Evolutionary conservation across 768 basidiomycete genomes (phyloP).

Genomic region (Termitomyces sp.): DNA sequence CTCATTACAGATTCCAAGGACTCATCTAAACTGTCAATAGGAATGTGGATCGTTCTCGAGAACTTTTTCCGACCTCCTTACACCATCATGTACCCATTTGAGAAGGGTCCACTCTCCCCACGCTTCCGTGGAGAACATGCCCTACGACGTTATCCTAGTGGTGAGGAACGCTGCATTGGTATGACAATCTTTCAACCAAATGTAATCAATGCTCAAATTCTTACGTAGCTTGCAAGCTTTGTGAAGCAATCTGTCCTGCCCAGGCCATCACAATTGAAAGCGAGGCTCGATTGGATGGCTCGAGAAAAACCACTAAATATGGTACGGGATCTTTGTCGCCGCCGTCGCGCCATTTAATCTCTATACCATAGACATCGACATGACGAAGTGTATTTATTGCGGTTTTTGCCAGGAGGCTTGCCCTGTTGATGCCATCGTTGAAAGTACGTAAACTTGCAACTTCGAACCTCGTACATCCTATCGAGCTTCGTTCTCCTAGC

Average conservation of each 20-base stretch:
- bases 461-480: background rate
- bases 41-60: conserved; percentile 96
- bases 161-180: conserved; percentile 99
- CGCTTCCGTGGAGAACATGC: conserved; percentile 99
- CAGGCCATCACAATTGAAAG: conserved; percentile 99
- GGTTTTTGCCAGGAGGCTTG: conserved; percentile 99
- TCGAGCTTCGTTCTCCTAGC: conserved; percentile 37
- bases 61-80: conserved; percentile 94
- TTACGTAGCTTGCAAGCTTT: conserved; percentile 87
- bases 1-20: background rate
- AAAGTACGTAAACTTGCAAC: conserved; percentile 59
- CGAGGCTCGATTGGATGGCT: conserved; percentile 92
- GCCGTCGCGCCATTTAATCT: background rate
- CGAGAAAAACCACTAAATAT: conserved; percentile 95
- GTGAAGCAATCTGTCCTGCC: conserved; percentile 98
- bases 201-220: conserved; percentile 6
- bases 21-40: conserved; percentile 34
- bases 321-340: conserved; percentile 34
- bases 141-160: conserved; percentile 90
- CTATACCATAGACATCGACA: conserved; percentile 77
- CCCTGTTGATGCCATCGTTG: conserved; percentile 98
- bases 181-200: conserved; percentile 22
- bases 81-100: conserved; percentile 97
- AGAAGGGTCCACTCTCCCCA: conserved; percentile 96
- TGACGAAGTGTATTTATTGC: conserved; percentile 99